Conservation (phyloP, 163 green algal species). For the Dunaliella salina region DNA sequence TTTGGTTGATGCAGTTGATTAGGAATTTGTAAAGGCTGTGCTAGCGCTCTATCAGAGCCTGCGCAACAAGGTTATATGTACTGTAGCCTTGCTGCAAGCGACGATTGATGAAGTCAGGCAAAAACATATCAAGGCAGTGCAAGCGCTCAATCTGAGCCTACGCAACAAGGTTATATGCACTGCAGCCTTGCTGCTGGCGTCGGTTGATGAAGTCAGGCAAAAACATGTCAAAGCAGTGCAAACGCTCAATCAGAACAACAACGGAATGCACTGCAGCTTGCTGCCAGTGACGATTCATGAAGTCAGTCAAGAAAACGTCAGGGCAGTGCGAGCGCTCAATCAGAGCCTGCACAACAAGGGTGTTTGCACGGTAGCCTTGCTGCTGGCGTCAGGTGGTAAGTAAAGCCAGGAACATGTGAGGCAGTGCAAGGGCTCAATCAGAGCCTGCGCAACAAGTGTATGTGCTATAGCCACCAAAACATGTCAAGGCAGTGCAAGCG, state of each 20-base stretch:
- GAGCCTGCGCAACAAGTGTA: slow-evolving; percentile 27
- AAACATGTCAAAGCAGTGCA: slow-evolving; percentile 59
- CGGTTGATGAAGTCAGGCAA: slow-evolving; percentile 36
- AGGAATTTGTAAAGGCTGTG: slow-evolving; percentile 57
- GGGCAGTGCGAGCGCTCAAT: slow-evolving; percentile 55
- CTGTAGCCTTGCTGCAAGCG: slow-evolving; percentile 35
- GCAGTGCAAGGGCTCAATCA: slow-evolving; percentile 54
- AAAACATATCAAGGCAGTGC: slow-evolving; percentile 53
- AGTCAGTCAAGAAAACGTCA: slow-evolving; percentile 50
- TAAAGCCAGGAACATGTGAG: slow-evolving; percentile 54
- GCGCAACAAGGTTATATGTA: no score
- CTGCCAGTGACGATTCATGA: slow-evolving; percentile 27
- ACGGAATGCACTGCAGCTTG: slow-evolving; percentile 27
- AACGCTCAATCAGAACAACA: slow-evolving; percentile 47
- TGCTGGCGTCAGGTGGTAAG: slow-evolving; percentile 30
- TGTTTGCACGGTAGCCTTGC: no score
- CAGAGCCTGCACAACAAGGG: slow-evolving; percentile 41
- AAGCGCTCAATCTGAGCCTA: slow-evolving; percentile 55
- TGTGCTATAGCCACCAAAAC: slow-evolving; percentile 35
- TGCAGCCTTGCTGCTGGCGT: slow-evolving; percentile 35
- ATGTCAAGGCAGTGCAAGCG: slow-evolving; percentile 53
- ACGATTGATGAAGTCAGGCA: slow-evolving; percentile 35
- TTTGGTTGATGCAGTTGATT: slow-evolving; percentile 26
- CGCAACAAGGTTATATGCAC: no score
- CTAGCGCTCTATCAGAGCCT: slow-evolving; percentile 54